Conservation (phyloP, 176 grass and related monocot species). For the Aegilops longissima region DNA sequence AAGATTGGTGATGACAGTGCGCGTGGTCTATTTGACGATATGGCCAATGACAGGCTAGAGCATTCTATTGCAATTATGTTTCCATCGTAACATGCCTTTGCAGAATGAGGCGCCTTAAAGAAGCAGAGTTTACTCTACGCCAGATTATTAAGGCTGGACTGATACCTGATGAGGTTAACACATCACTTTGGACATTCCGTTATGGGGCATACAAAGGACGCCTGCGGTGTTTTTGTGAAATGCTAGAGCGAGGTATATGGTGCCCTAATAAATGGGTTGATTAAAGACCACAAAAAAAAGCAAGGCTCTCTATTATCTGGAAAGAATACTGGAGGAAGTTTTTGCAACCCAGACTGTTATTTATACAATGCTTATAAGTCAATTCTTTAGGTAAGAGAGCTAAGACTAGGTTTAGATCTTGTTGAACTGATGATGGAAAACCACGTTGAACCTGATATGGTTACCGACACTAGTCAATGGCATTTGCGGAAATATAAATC, state of each 20-base stretch:
- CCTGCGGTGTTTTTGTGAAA: slow-evolving; percentile 36
- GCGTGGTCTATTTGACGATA: slow-evolving; percentile 33
- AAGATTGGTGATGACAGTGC: slow-evolving; percentile 1
- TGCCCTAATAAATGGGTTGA: slow-evolving; percentile 43
- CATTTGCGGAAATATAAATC: slow-evolving; percentile 32
- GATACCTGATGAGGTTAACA: slow-evolving; percentile 33
- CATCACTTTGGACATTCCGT: slow-evolving; percentile 35
- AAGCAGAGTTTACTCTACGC: slow-evolving; percentile 24
- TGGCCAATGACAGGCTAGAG: slow-evolving; percentile 27
- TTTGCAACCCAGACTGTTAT: slow-evolving; percentile 39
- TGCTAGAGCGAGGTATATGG: slow-evolving; percentile 31
- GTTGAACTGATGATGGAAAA: slow-evolving; percentile 31
- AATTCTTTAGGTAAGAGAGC: slow-evolving; percentile 38
- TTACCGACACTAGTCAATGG: slow-evolving; percentile 33
- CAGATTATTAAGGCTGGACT: slow-evolving; percentile 34
- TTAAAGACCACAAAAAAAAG: slow-evolving; percentile 28
- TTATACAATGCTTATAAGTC: slow-evolving; percentile 46
- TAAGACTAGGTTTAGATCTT: slow-evolving; percentile 30
- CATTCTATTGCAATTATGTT: slow-evolving; percentile 35
- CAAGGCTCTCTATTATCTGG: slow-evolving; percentile 31
- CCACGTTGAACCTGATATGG: slow-evolving; percentile 36
- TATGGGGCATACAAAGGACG: neutral
- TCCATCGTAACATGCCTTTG: slow-evolving; percentile 35
- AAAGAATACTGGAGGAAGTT: slow-evolving; percentile 43
- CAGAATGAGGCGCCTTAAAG: slow-evolving; percentile 16